phyloP scores from a whole-genome alignment of 352 stramenopile species.

The Globisporangium ultimum region DNA sequence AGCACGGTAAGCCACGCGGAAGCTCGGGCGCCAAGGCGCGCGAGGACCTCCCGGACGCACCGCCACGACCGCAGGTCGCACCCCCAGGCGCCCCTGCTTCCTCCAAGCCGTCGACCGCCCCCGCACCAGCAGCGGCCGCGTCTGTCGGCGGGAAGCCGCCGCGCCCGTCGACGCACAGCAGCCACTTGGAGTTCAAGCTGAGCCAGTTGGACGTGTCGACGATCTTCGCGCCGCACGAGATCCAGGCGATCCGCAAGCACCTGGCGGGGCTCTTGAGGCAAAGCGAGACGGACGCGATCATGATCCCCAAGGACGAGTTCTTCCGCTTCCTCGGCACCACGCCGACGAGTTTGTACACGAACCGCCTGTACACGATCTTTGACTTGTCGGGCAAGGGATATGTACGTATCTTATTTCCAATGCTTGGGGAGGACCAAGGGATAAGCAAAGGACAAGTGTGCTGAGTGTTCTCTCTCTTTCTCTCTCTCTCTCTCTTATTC shows the following conservation, averaged over 20 bases:
- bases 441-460: no score
- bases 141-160: constrained; percentile 15
- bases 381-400: constrained; percentile 75
- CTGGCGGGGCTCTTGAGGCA: constrained; percentile 62
- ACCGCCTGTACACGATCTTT: constrained; percentile 86
- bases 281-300: constrained; percentile 61
- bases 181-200: constrained; percentile 66
- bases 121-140: constrained; percentile 13
- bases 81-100: constrained; percentile 13
- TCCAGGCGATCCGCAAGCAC: constrained; percentile 78
- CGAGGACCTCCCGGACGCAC: constrained; percentile 14
- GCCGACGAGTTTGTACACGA: constrained; percentile 77
- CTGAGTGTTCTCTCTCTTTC: no score
- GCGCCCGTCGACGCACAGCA: constrained; percentile 23
- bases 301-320: constrained; percentile 85
- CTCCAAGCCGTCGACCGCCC: constrained; percentile 2
- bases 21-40: constrained; percentile 20
- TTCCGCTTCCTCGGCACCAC: constrained; percentile 75
- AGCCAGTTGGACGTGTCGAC: constrained; percentile 65
- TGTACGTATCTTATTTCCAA: constrained; percentile 21
- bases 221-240: constrained; percentile 75
- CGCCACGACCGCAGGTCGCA: not conserved
- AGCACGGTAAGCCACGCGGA: constrained; percentile 60
- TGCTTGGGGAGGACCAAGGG: not conserved
- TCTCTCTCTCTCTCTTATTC: no score